Base-by-base conservation (phyloP, 2,329 filamentous ascomycete genomes). In the Dactylellina leptospora region DNA sequence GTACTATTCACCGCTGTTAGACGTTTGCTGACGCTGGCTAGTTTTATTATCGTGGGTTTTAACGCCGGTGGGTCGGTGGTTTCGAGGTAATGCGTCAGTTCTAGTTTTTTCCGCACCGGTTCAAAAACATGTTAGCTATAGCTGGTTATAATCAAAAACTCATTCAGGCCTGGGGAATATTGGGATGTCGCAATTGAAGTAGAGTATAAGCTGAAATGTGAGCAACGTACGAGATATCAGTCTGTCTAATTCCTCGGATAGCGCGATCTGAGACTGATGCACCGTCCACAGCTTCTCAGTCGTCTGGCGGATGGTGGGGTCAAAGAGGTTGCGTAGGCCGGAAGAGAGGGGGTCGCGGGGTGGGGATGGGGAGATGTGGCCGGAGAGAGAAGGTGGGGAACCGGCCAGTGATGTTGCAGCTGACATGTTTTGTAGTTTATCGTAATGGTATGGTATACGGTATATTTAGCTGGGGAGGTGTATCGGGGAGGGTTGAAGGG, bases 261-360 rank as follows among this genome's bases (percentile, higher is more conserved):
- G 51, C 30, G 75, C 76, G 40, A 76, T 73, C 50, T 77, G 76
- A 2, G 69, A 73, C 27, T 75, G 76, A 40, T 77, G 76, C 25
- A 77, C 76, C 18, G 68, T 62, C 30, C 73, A 60, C 23, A 77
- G 60, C 51, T 76, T 77, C 36, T 77, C 75, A 11, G 76, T 77
- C 22, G 76, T 77, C 33, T 75, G 75, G 27, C 74, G 74, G 30
- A 77, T 75, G 1, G 74, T 76, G 27, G 76, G 76, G 51, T 76
- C 74, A 10, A 77, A 72, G 2, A 77, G 61, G 5, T 73, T 72
- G 66, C 76, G 74, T 23, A 77, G 68, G 9, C 76, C 75, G 4
- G 63, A 56, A 5, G 74, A 71, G 16, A 77, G 74, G 2, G 76
- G 76, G 42, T 77, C 76, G 16, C 50, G 74, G 30, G 27, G 74